Conservation (phyloP, 306 rosid species). For the Begonia fuchsioides region DNA sequence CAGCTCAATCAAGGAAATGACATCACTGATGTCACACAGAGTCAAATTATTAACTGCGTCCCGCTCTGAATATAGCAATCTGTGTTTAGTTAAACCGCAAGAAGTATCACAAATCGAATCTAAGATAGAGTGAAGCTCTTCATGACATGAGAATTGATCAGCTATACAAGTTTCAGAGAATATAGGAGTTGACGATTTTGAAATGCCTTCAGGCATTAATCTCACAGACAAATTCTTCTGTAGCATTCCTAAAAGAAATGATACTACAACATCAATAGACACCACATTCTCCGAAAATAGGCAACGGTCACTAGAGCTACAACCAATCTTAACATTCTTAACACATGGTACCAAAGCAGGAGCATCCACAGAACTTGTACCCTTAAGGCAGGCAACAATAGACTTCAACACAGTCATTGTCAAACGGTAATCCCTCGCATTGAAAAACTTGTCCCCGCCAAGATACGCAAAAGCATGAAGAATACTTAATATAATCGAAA, state of each 20-base stretch:
- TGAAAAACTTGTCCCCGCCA: constrained; percentile 46
- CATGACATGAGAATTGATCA: constrained; percentile 9
- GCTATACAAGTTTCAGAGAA: constrained; percentile 15
- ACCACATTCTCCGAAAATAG: constrained; percentile 44
- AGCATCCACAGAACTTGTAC: constrained; percentile 15
- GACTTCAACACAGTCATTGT: constrained; percentile 51
- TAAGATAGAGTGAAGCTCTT: constrained; percentile 1
- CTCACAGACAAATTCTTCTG: constrained; percentile 12
- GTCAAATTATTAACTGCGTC: constrained; percentile 5
- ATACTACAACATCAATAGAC: constrained; percentile 32
- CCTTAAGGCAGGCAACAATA: constrained; percentile 47
- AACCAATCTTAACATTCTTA: constrained; percentile 20
- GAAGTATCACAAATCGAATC: constrained; percentile 11
- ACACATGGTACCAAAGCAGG: constrained; percentile 25
- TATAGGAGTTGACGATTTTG: constrained; percentile 12
- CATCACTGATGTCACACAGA: constrained; percentile 33
- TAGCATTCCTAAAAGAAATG: constrained; percentile 43
- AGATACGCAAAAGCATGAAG: constrained; percentile 65
- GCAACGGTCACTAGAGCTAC: constrained; percentile 26
- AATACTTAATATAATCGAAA: constrained; percentile 35
- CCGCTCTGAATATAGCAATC: constrained; percentile 20
- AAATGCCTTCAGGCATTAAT: constrained; percentile 5
- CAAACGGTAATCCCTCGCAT: constrained; percentile 18
- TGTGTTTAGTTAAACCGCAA: constrained; percentile 23
- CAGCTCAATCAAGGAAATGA: constrained; percentile 70